Base-by-base conservation (phyloP, 2,329 filamentous ascomycete species). In the Knufia fluminis region DNA sequence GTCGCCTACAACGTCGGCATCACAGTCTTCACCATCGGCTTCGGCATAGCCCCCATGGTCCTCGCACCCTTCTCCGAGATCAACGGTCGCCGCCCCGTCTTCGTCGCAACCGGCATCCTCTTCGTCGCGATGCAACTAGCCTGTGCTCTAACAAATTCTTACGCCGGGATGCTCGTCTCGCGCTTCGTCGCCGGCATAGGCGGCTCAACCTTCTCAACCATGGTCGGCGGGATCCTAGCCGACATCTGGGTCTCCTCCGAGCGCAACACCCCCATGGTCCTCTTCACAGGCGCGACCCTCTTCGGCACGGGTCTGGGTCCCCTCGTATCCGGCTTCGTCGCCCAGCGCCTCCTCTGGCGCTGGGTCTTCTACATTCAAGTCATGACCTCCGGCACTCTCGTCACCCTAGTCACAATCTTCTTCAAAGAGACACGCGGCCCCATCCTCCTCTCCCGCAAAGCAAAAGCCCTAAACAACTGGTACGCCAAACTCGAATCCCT, bases 281-380 rank as follows among this genome's bases (percentile, higher is more conserved):
- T 95, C 0, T 96, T 94, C 64, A 85, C 85, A 8, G 86, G 84
- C 0, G 73, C 75, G 3, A 89, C 88, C 0, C 69, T 96, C 0
- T 75, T 85, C 10, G 91, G 89, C 0, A 94, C 88, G 0, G 88
- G 88, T 0, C 69, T 85, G 0, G 90, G 89, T 0, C 89, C 90
- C 0, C 62, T 95, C 4, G 71, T 89, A 0, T 77, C 77, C 4
- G 79, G 85, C 0, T 78, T 83, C 33, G 79, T 96, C 53, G 79
- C 83, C 0, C 69, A 85, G 35, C 72, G 78, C 46, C 73, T 79
- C 1, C 75, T 69, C 2, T 94, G 87, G 88, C 79, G 86, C 54
- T 95, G 89, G 89, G 79, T 91, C 0, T 94, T 94, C 64, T 94
- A 88, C 76, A 74, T 90, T 23, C 90, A 96, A 58, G 79, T 81